Evolutionary conservation across 352 stramenopile species (phyloP), one percentile per base, ranked within the genome.

Genomic region (Pythium folliculosum): DNA sequence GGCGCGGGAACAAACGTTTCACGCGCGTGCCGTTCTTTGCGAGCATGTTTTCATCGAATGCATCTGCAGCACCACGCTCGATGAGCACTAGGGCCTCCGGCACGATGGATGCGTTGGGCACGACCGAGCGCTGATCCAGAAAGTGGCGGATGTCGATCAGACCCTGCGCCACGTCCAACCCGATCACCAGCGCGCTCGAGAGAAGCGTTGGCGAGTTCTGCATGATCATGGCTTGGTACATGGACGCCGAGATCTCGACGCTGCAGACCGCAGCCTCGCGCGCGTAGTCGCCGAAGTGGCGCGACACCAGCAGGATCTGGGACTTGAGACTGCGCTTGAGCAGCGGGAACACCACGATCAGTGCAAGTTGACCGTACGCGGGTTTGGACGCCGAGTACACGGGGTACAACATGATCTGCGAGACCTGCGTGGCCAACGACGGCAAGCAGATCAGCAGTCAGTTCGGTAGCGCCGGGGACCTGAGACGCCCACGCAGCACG

Each of bases 161-260:
- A 2, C 52, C 59, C 23, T 72, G 66, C 17, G 51, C 25, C 9
- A 63, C 43, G 52, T 72, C 66, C 0, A 72, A 13, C 4, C 30
- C 58, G 3, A 72, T 67, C 32, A 72, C 23, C 16, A 68, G 14
- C 14, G 45, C 60, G 17, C 45, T 64, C 8, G 66, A 44, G n/a
- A 47, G 17, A 12, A n/a, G 14, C 5, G 66, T 65, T 14, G 66
- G 66, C 16, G 55, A 21, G n/a, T 25, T 57, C 37, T 72, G 66
- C 59, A 68, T 68, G 58, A 72, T 57, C 30, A 60, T 68, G 14
- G 60, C 58, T 21, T 68, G 66, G 40, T 69, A 72, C 32, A 48
- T 57, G 23, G 50, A 57, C 50, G 50, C 50, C 6, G 23, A 57
- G 19, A 57, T 57, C 50, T 57, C 50, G 4, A 57, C 27, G 16